Evolutionary conservation across 768 basidiomycete genomes (phyloP).

Genomic region (Guyanaporus albipodus): DNA sequence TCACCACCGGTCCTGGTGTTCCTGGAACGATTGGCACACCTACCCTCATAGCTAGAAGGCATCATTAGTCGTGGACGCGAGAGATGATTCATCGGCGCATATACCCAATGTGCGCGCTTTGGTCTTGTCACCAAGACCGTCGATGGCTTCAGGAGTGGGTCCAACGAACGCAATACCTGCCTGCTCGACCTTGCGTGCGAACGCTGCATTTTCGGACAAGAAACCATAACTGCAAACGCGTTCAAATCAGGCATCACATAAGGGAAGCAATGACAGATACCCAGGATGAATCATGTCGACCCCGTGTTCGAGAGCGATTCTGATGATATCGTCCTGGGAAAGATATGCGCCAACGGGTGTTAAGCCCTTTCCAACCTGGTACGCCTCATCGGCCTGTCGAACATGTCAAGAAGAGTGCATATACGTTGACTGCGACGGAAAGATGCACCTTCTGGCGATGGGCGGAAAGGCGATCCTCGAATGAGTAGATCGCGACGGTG

Average conservation of each 20-base stretch:
- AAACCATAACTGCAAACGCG: conserved; percentile 77
- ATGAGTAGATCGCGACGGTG: conserved; percentile 98
- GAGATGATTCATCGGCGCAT: conserved; percentile 5
- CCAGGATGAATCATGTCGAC: conserved; percentile 99
- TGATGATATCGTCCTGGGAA: conserved; percentile 95
- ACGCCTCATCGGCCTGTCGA: conserved; percentile 90
- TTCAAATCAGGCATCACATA: conserved; percentile 2
- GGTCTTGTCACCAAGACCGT: conserved; percentile 97
- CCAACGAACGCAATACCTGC: conserved; percentile 97
- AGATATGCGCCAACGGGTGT: conserved; percentile 97
- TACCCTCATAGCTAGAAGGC: conserved; percentile 69
- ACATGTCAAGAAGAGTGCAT: conserved; percentile 23
- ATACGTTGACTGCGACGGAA: conserved; percentile 27
- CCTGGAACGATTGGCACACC: conserved; percentile 97
- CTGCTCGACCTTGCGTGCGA: conserved; percentile 97
- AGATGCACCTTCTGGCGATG: conserved; percentile 90
- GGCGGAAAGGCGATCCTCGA: conserved; percentile 92
- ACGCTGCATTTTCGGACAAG: conserved; percentile 93
- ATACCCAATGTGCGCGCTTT: conserved; percentile 88
- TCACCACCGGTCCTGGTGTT: conserved; percentile 88
- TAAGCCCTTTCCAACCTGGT: conserved; percentile 94
- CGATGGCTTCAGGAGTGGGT: conserved; percentile 93
- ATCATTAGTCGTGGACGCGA: conserved; percentile 1
- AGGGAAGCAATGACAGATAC: conserved; percentile 37
- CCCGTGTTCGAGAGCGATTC: conserved; percentile 93